phyloP scores from a whole-genome alignment of 441 rosid species.

The Melastoma candidum region DNA sequence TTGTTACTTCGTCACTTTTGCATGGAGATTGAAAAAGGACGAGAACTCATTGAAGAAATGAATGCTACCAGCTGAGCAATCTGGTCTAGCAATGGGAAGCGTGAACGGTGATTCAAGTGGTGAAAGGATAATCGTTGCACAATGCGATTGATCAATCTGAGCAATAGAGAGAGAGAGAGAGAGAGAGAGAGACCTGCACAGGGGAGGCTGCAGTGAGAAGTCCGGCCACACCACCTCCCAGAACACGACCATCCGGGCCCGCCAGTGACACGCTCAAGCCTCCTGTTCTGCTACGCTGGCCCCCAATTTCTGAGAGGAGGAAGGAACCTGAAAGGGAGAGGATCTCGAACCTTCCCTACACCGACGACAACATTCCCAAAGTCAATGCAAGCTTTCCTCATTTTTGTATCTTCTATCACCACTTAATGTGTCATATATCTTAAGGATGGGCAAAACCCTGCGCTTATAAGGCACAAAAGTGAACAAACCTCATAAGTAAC shows the following conservation, averaged over 20 bases:
- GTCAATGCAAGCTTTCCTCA: too few relatives aligned
- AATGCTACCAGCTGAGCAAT: neutral
- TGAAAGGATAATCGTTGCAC: neutral
- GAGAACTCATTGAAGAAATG: neutral
- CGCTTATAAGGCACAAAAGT: neutral
- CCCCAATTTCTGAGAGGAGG: constrained; percentile 29
- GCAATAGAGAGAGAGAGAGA: neutral
- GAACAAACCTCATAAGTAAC: constrained; percentile 59
- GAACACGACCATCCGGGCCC: constrained; percentile 50
- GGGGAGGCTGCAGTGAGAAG: constrained; percentile 44
- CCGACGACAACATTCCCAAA: too few relatives aligned
- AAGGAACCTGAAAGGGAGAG: constrained; percentile 47
- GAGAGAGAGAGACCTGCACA: constrained; percentile 29
- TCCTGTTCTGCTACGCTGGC: constrained; percentile 42
- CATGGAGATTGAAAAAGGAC: neutral
- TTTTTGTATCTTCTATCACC: too few relatives aligned
- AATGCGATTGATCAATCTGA: neutral
- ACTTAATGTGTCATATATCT: too few relatives aligned
- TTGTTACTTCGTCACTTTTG: neutral
- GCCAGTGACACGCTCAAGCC: constrained; percentile 41
- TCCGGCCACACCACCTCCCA: constrained; percentile 52
- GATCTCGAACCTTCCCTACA: constrained; percentile 54
- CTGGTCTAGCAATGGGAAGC: neutral
- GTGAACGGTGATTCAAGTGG: neutral
- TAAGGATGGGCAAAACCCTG: too few relatives aligned